phyloP scores from a whole-genome alignment of 441 rosid genomes.

The Bruguiera hainesii region DNA sequence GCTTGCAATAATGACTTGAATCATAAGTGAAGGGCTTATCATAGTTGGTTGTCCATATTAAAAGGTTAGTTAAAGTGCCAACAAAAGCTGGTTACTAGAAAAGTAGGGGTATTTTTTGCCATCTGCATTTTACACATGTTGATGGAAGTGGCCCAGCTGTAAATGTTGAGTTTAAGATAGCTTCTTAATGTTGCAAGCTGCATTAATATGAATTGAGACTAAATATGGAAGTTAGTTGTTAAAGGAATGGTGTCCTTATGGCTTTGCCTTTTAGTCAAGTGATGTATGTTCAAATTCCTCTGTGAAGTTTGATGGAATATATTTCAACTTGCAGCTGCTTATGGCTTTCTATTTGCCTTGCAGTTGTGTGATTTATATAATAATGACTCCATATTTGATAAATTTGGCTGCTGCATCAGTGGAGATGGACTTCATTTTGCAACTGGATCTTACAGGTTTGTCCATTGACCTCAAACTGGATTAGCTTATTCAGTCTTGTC shows the following conservation, averaged over 20 bases:
- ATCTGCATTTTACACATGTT: background rate
- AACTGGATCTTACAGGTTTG: slow-evolving; percentile 73
- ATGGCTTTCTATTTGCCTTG: slow-evolving; percentile 22
- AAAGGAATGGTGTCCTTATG: background rate
- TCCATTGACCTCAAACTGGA: slow-evolving; percentile 14
- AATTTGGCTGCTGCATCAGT: slow-evolving; percentile 65
- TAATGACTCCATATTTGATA: slow-evolving; percentile 65
- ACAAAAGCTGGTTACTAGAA: background rate
- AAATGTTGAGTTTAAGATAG: background rate
- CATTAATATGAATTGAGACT: background rate
- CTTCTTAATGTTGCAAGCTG: background rate
- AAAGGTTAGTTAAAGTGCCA: background rate
- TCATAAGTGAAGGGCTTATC: background rate
- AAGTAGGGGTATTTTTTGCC: background rate
- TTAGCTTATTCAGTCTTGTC: slow-evolving; percentile 9
- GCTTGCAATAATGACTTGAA: background rate
- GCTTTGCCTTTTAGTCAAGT: background rate
- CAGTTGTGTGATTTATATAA: slow-evolving; percentile 67
- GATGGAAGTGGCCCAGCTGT: background rate
- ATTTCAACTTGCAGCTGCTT: background rate
- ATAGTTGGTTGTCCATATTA: background rate
- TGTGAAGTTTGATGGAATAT: background rate
- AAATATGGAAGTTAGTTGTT: background rate
- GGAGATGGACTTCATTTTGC: slow-evolving; percentile 64
- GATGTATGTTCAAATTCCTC: background rate